Base-by-base conservation (phyloP, 2,329 filamentous ascomycete species). In the Claviceps capensis region DNA sequence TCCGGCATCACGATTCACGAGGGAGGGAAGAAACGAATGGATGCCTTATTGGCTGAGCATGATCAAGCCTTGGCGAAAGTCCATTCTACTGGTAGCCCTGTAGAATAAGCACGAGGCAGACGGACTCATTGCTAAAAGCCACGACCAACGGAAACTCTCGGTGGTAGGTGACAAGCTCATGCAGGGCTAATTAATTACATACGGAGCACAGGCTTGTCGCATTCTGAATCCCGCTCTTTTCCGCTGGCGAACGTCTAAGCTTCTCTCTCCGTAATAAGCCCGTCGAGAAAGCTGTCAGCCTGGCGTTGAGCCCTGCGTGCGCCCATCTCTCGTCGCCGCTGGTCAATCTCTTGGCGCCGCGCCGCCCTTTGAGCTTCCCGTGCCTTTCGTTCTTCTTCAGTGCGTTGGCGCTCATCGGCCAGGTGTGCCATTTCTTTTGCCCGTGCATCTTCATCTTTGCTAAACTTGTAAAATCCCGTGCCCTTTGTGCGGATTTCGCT, bases 401-500 rank as follows among this genome's bases (percentile, higher is more conserved):
- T 93, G 62, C 81, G 78, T 55, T 72, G 68, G 53, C 86, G 74
- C 65, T 88, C 82, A 59, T 75, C 72, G 56, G 81, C 77, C 52
- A 96, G 70, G 45, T 75, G 77, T 58, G 79, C 75, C 87, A 97
- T 95, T 74, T 97, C 87, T 48, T 61, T 60, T 60, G 69, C 67
- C 62, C 83, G 73, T 57, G 74, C 72, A 57, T 78, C 81, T 62
- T 85, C 82, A 65, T 95, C 85, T 57, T 78, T 79, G 53, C 84
- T 88, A 64, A 98, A 97, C 52, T 85, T 82, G 71, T 89, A 96
- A 69, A 97, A 98, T 0, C 87, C 93, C 0, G 86, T 87, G 4
- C 93, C 93, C 61, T 93, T 91, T 45, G 81, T 88, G 55, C 93
- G 76, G 48, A 95, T 82, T 74, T 98, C 93, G 55, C 77, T 77